These are phyloP conservation scores for Amylostereum chailletii DNA, from an alignment of 1,284 basidiomycete species.

Conservation along the genomic window DNA sequence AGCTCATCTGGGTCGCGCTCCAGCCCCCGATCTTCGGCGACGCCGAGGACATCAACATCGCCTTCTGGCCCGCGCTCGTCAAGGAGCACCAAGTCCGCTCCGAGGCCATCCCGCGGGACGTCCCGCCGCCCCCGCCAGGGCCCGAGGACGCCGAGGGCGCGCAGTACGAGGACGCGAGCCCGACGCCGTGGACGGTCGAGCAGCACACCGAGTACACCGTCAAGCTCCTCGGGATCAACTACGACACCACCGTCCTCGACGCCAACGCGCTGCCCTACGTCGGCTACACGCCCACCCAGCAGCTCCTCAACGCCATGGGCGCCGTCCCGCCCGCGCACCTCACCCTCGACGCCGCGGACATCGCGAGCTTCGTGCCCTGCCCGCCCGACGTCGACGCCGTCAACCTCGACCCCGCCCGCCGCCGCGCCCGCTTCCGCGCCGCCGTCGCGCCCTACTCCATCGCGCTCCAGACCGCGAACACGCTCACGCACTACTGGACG, in stretches of 20 bases:
- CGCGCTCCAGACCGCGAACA: conserved; percentile 58
- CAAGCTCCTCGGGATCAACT: conserved; percentile 49
- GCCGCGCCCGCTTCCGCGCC: conserved; percentile 23
- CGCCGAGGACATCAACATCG: conserved; percentile 32
- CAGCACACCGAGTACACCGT: conserved; percentile 56
- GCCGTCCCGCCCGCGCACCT: conserved; percentile 35
- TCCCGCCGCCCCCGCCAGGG: neutral
- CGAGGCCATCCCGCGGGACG: conserved; percentile 16
- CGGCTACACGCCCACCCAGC: conserved; percentile 43
- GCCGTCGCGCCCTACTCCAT: conserved; percentile 55
- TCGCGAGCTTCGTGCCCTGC: conserved; percentile 44
- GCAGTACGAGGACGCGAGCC: neutral
- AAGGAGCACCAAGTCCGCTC: conserved; percentile 40
- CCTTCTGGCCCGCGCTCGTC: conserved; percentile 67
- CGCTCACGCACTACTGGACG: conserved; percentile 51
- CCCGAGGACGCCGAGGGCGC: neutral
- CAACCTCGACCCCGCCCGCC: conserved; percentile 3
- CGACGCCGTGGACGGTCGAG: conserved; percentile 42
- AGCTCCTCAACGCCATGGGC: conserved; percentile 40
- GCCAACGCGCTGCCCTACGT: conserved; percentile 62
- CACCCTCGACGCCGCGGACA: conserved; percentile 29
- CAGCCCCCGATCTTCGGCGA: conserved; percentile 37
- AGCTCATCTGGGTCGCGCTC: conserved; percentile 68
- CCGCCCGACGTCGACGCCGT: conserved; percentile 8
- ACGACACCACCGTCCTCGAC: conserved; percentile 37